A percentile compares a stretch with the other conserved stretches of the same genome.
phyloP scores from a whole-genome alignment of 352 stramenopile species.

The Globisporangium orthogonon region DNA sequence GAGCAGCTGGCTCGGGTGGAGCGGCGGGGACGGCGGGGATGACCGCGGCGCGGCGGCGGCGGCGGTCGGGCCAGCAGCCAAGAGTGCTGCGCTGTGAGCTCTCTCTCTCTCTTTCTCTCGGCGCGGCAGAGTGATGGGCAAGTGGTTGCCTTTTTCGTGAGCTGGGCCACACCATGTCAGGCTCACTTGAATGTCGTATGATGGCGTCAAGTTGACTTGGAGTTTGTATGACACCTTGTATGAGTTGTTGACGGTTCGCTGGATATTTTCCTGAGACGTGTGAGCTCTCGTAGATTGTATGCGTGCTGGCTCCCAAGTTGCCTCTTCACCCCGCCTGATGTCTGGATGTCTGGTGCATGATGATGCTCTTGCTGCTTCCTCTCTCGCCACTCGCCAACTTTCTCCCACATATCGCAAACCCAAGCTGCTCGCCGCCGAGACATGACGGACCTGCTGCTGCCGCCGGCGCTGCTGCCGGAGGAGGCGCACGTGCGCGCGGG shows the following conservation, averaged over 20 bases:
- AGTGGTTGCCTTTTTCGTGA: background rate
- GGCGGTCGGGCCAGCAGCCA: no score
- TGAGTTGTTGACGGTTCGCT: background rate
- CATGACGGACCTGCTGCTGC: conserved; percentile 3
- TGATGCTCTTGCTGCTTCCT: background rate
- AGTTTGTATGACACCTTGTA: background rate
- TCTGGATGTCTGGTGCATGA: background rate
- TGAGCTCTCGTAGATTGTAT: background rate
- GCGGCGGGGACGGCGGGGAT: background rate
- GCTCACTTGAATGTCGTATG: background rate
- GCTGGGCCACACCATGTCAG: background rate
- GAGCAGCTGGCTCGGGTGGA: conserved; percentile 13
- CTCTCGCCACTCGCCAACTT: background rate
- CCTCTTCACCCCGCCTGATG: background rate
- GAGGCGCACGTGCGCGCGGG: conserved; percentile 47
- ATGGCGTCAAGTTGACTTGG: background rate
- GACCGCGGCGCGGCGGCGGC: no score
- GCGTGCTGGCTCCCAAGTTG: background rate
- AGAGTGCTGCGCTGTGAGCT: background rate
- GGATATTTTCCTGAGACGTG: background rate
- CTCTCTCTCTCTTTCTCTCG: no score
- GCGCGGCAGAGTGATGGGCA: background rate
- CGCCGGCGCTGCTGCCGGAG: conserved; percentile 41
- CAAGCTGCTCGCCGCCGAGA: background rate
- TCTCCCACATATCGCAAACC: background rate